phyloP scores from a whole-genome alignment of 2,329 filamentous ascomycete genomes.

The Sclerotiophoma versabilis region DNA sequence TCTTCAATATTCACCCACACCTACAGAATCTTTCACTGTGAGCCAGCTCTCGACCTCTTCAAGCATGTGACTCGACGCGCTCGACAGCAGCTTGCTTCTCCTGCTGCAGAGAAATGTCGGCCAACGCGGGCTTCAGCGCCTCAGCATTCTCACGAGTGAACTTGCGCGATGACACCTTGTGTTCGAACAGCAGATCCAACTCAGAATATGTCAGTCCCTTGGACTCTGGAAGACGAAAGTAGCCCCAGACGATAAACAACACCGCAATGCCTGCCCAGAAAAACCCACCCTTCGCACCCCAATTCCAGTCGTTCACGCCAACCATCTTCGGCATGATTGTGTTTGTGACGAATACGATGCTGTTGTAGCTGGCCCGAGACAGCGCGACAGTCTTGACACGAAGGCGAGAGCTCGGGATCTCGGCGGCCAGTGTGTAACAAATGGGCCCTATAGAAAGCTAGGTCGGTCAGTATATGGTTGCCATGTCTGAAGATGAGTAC shows the following conservation, averaged over 20 bases:
- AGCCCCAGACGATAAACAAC: constrained; percentile 31
- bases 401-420: constrained; percentile 79
- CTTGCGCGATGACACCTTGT: constrained; percentile 33
- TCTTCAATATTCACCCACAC: background rate
- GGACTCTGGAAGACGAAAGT: constrained; percentile 33
- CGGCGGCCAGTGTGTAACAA: constrained; percentile 83
- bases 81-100: constrained; percentile 28
- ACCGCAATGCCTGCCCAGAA: constrained; percentile 33
- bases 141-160: constrained; percentile 31
- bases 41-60: background rate
- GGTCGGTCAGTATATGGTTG: constrained; percentile 44
- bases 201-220: constrained; percentile 32
- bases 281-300: constrained; percentile 34
- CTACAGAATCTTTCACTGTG: background rate
- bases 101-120: constrained; percentile 24
- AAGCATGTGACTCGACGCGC: constrained; percentile 26
- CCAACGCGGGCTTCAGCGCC: constrained; percentile 25
- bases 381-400: constrained; percentile 90
- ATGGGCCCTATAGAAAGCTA: constrained; percentile 77
- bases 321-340: constrained; percentile 36
- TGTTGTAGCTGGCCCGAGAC: constrained; percentile 60
- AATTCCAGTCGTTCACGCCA: constrained; percentile 34
- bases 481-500: background rate
- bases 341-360: constrained; percentile 32
- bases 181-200: constrained; percentile 32